These are phyloP conservation scores for Rhizophora mangle DNA, from an alignment of 345 rosid species.

Conservation along the genomic window DNA sequence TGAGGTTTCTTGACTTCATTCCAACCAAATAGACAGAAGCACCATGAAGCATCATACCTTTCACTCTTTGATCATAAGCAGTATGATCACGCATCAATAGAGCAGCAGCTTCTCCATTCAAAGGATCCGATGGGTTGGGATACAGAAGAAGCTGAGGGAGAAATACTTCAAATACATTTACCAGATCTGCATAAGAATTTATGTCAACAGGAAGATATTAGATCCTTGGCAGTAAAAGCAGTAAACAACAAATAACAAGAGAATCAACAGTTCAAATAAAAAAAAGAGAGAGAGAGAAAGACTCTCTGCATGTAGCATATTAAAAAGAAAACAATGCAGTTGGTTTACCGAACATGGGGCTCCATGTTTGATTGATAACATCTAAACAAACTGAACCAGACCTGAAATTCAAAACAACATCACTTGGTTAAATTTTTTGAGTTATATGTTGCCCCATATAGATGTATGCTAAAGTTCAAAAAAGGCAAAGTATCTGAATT, in stretches of 20 bases:
- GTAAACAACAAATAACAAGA: conserved; percentile 5
- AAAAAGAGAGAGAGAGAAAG: not conserved
- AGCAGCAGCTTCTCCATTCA: conserved; percentile 98
- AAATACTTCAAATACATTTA: conserved; percentile 92
- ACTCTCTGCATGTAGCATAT: not conserved
- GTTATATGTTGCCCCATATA: not conserved
- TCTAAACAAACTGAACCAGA: conserved; percentile 96
- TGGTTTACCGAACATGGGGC: conserved; percentile 93
- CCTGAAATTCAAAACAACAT: conserved; percentile 48
- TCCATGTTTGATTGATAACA: conserved; percentile 97
- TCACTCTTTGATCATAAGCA: conserved; percentile 77
- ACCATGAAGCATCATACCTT: conserved; percentile 44
- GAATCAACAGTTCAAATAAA: not conserved
- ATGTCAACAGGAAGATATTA: conserved; percentile 7
- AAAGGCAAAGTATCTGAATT: conserved; percentile 11
- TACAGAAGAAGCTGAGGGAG: conserved; percentile 98
- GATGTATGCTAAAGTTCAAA: not conserved
- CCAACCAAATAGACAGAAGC: not conserved
- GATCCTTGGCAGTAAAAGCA: not conserved
- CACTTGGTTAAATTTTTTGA: not conserved
- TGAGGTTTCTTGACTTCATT: not conserved
- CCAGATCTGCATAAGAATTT: conserved; percentile 56
- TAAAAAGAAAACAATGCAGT: conserved; percentile 7
- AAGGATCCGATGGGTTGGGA: conserved; percentile 94
- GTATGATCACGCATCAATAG: conserved; percentile 87